Percentiles rank a stretch among this genome's conserved stretches.
Conservation (phyloP, 768 basidiomycete species). For the Leccinum uliginosum region DNA sequence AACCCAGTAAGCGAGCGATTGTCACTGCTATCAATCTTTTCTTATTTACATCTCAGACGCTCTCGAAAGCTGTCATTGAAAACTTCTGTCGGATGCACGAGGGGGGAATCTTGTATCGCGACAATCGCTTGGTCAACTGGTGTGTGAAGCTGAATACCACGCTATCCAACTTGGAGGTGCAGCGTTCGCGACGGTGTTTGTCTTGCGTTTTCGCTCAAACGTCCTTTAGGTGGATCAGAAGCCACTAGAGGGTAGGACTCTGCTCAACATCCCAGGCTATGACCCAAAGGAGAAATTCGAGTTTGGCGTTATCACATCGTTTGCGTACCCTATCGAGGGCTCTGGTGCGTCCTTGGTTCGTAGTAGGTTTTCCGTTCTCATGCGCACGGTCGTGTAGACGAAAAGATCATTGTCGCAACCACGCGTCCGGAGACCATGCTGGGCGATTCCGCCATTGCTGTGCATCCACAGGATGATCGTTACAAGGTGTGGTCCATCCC, state of each 20-base stretch:
- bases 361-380: background rate
- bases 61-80: conserved; percentile 86
- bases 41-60: conserved; percentile 37
- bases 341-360: conserved; percentile 49
- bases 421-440: conserved; percentile 99
- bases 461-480: conserved; percentile 88
- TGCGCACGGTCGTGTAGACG: conserved; percentile 45
- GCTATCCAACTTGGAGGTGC: conserved; percentile 92
- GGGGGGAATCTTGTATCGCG: conserved; percentile 89
- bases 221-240: conserved; percentile 80
- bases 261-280: conserved; percentile 91
- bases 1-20: conserved; percentile 52
- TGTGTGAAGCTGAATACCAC: conserved; percentile 95
- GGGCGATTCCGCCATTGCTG: conserved; percentile 95
- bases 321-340: conserved; percentile 86
- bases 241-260: conserved; percentile 75
- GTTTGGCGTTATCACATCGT: conserved; percentile 95
- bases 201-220: background rate
- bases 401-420: conserved; percentile 89
- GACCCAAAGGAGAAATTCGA: conserved; percentile 94
- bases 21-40: background rate
- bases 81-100: conserved; percentile 90
- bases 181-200: background rate
- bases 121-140: conserved; percentile 97
- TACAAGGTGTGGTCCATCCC: conserved; percentile 55